Evolutionary conservation across 495 filamentous ascomycete species (phyloP).

Genomic region (Aspergillus conjunctus): DNA sequence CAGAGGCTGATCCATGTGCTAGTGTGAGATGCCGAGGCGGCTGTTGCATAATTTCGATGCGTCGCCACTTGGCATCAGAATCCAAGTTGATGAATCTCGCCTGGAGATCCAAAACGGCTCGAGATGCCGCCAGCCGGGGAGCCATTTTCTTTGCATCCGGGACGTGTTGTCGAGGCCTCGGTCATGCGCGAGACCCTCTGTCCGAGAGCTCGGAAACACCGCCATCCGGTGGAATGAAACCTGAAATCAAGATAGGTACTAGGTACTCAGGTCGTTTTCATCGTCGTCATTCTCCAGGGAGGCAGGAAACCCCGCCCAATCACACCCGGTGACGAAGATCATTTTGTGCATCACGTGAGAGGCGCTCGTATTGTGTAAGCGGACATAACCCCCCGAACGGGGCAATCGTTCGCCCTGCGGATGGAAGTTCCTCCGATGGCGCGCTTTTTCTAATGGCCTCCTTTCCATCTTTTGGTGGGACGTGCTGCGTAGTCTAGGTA

Average conservation of each 20-base stretch:
- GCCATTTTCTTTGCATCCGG: no score
- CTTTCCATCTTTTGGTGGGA: neutral
- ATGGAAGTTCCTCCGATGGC: neutral
- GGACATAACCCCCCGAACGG: neutral
- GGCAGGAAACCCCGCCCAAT: no score
- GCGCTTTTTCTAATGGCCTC: neutral
- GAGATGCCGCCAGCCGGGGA: neutral
- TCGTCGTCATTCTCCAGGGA: no score
- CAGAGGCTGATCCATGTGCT: neutral
- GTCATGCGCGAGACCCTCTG: no score
- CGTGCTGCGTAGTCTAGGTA: no score
- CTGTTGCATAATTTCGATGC: neutral
- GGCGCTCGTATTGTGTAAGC: neutral
- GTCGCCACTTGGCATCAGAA: neutral
- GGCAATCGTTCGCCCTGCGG: neutral
- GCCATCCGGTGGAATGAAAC: no score
- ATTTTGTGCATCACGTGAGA: neutral
- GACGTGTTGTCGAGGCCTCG: no score
- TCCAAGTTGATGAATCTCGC: neutral
- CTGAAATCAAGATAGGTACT: no score
- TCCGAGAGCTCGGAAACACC: no score
- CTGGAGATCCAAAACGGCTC: neutral
- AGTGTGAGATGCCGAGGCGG: neutral
- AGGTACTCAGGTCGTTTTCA: no score
- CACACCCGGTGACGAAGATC: neutral